Evolutionary conservation across 75 land plant genomes (phyloP).

Genomic region (Cupressus sempervirens): DNA sequence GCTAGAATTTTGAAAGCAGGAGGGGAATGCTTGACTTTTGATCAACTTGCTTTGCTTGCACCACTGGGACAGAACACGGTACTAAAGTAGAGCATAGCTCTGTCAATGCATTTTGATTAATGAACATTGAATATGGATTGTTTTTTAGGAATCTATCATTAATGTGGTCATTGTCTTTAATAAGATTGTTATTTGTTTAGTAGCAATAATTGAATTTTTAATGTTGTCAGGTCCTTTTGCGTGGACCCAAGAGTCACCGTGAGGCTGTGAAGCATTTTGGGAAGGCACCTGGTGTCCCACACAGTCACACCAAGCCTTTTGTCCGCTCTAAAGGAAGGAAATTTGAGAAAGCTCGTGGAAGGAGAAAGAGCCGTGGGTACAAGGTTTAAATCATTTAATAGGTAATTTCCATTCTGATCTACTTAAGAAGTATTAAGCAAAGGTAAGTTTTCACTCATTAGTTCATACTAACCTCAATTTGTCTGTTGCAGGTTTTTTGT

Average conservation of each 20-base stretch:
- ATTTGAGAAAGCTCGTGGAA: conserved; percentile 84
- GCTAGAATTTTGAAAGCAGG: conserved; percentile 60
- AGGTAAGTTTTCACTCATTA: background rate
- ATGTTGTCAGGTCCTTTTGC: conserved; percentile 56
- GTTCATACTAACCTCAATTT: background rate
- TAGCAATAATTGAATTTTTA: background rate
- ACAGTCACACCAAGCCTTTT: conserved; percentile 89
- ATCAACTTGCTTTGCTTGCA: conserved; percentile 66
- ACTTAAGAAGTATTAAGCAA: background rate
- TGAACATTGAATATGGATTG: background rate
- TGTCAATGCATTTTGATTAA: too few species aligned
- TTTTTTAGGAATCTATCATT: too few species aligned
- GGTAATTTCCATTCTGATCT: background rate
- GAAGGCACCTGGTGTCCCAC: conserved; percentile 90
- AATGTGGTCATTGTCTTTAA: background rate
- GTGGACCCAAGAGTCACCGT: conserved; percentile 83
- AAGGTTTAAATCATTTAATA: conserved; percentile 40
- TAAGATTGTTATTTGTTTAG: background rate
- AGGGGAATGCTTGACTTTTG: conserved; percentile 64
- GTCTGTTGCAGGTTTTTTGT: background rate
- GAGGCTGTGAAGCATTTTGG: conserved; percentile 96
- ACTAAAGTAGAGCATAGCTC: background rate
- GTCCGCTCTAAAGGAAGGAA: conserved; percentile 90
- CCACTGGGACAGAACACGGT: conserved; percentile 84
- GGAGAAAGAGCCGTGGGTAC: conserved; percentile 81